A percentile compares a stretch with the other conserved stretches of the same genome.
Conservation (phyloP, 2,329 filamentous ascomycete genomes). For the Alternaria triticimaculans region DNA sequence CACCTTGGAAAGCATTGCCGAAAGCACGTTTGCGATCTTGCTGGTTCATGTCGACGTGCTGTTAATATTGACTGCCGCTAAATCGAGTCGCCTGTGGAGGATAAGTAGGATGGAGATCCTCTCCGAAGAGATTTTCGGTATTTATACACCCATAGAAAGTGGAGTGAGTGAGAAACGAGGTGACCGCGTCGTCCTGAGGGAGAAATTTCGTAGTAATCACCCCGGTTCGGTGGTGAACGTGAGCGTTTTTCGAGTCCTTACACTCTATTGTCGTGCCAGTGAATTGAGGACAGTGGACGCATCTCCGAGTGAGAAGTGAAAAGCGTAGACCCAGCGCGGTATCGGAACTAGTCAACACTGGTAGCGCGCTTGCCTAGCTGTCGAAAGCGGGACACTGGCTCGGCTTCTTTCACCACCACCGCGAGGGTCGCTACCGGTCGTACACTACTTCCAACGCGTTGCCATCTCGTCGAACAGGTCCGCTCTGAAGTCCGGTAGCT, state of each 20-base stretch:
- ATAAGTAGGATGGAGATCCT: not conserved
- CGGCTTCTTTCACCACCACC: not conserved
- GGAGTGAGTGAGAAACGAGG: not conserved
- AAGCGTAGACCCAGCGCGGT: not conserved
- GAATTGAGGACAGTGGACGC: not conserved
- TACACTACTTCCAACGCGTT: constrained; percentile 28
- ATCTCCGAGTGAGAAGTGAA: not conserved
- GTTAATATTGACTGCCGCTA: not conserved
- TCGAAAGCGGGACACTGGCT: not conserved
- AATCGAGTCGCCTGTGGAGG: not conserved
- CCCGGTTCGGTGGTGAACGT: constrained; percentile 2
- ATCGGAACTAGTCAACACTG: not conserved
- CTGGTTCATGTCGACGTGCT: not conserved
- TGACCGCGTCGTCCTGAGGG: not conserved
- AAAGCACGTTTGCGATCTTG: constrained; percentile 24
- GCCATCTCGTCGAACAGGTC: constrained; percentile 41
- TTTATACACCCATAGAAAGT: not conserved
- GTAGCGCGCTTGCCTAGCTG: not conserved
- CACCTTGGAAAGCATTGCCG: constrained; percentile 22
- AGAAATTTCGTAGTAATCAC: not conserved
- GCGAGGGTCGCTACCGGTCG: not conserved
- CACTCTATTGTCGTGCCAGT: not conserved
- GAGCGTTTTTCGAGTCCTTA: not conserved
- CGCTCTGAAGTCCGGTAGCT: constrained; percentile 38
- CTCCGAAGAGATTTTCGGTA: not conserved